Base-by-base conservation (phyloP, 1,139 yeast species). In the Candida glucosophila region DNA sequence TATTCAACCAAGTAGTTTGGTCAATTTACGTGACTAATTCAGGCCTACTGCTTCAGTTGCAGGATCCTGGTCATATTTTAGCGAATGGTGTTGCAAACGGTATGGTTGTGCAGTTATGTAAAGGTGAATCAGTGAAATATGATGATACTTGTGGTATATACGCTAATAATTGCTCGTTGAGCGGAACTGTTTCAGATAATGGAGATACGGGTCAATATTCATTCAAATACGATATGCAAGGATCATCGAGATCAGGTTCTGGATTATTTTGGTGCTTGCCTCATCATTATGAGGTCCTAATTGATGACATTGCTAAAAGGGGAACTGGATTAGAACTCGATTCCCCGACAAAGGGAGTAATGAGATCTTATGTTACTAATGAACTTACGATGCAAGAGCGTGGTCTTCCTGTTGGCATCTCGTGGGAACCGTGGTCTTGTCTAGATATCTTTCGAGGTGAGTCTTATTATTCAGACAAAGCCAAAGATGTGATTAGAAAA, bases 321-420 rank as follows among this genome's bases (percentile, higher is more conserved):
- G 49, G 43, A 17, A 55, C 71, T 0, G 57, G 55, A 6, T 40
- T 77, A 20, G 36, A 34, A 2, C 44, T 80, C 22, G 82, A 74
- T 35, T 76, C 88, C 0, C 73, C 88, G 0, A 74, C 81, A 1
- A 74, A 72, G 41, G 93, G 93, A 8, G 45, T 42, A 4, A 79
- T 80, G 77, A 58, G 52, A 21, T 82, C 77, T 0, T 77, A 64
- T 39, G 44, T 63, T 4, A 67, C 80, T 2, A 55, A 65, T 25
- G 46, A 43, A 18, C 61, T 78, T 29, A 50, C 50, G 1, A 70
- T 77, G 71, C 69, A 66, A 31, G 50, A 53, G 14, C 35, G 49
- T 3, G 39, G 54, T 8, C 63, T 77, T 14, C 82, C 86, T 0
- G 35, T 48, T 0, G 54, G 60, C 17, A 52, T 79, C 15, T 52